Evolutionary conservation across 2,329 filamentous ascomycete species (phyloP).

Genomic region (Salinomyces thailandicus): DNA sequence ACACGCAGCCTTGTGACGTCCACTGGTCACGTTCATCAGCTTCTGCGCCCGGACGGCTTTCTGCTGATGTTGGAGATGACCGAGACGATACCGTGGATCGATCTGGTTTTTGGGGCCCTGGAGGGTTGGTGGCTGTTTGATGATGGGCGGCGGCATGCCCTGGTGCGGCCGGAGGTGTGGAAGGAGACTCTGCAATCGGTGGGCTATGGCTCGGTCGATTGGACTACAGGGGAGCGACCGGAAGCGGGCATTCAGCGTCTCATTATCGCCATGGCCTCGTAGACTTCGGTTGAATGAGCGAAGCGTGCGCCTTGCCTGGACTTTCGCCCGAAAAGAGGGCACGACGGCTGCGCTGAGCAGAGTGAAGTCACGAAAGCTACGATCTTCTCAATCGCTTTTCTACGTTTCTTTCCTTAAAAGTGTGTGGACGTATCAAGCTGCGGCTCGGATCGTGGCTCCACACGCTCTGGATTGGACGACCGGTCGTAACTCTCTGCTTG

Average conservation of each 20-base stretch:
- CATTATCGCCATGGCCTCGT: not conserved
- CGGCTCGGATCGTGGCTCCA: no score
- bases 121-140: conserved; percentile 32
- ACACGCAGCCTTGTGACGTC: conserved; percentile 24
- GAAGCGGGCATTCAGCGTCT: conserved; percentile 7
- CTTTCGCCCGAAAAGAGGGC: no score
- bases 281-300: no score
- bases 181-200: conserved; percentile 17
- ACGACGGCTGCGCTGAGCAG: no score
- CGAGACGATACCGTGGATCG: conserved; percentile 20
- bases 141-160: conserved; percentile 28
- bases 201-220: conserved; percentile 27
- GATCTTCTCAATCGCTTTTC: no score
- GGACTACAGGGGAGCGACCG: conserved; percentile 24
- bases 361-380: no score
- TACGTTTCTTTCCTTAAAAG: no score
- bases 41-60: conserved; percentile 23
- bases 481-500: no score
- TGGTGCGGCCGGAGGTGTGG: conserved; percentile 10
- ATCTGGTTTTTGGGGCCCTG: conserved; percentile 27
- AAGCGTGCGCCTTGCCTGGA: no score
- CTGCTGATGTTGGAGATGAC: conserved; percentile 28
- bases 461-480: no score
- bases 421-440: no score
- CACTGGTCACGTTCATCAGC: conserved; percentile 17